phyloP scores from a whole-genome alignment of 139 green algal species.

The Protoeuglena noctilucae region DNA sequence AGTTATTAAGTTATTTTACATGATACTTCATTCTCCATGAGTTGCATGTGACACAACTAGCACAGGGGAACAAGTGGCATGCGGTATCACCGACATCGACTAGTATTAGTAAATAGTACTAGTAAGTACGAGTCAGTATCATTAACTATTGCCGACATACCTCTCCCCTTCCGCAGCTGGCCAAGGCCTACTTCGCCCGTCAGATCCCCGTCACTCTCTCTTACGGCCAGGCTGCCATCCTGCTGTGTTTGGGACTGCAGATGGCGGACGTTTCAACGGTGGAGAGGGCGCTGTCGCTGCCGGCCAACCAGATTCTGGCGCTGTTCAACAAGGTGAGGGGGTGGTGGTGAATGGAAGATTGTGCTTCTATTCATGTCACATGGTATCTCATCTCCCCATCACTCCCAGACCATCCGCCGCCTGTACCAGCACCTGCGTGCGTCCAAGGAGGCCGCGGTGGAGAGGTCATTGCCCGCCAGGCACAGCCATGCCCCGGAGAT shows the following conservation, averaged over 20 bases:
- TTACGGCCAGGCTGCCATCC: slow-evolving; percentile 66
- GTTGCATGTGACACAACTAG: too few relatives aligned
- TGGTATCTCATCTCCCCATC: neutral
- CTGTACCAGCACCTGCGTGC: slow-evolving; percentile 50
- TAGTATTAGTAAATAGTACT: too few relatives aligned
- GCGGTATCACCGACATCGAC: too few relatives aligned
- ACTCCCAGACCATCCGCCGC: slow-evolving; percentile 44
- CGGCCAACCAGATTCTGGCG: slow-evolving; percentile 63
- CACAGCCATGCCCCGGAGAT: slow-evolving; percentile 1
- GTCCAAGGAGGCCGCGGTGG: slow-evolving; percentile 47
- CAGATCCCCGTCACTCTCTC: slow-evolving; percentile 59
- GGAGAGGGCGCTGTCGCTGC: slow-evolving; percentile 47
- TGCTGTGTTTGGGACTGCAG: slow-evolving; percentile 61
- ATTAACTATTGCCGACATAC: too few relatives aligned
- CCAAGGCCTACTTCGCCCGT: slow-evolving; percentile 58
- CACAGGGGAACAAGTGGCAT: too few relatives aligned
- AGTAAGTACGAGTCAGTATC: too few relatives aligned
- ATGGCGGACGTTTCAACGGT: slow-evolving; percentile 33
- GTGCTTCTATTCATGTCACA: neutral
- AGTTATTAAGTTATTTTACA: too few relatives aligned
- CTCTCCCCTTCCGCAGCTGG: too few relatives aligned
- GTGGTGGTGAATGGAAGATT: slow-evolving; percentile 6
- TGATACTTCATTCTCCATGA: too few relatives aligned
- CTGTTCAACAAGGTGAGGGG: slow-evolving; percentile 97
- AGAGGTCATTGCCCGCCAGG: slow-evolving; percentile 11